Conservation (phyloP, 495 filamentous ascomycete genomes). For the Ramalina intermedia region DNA sequence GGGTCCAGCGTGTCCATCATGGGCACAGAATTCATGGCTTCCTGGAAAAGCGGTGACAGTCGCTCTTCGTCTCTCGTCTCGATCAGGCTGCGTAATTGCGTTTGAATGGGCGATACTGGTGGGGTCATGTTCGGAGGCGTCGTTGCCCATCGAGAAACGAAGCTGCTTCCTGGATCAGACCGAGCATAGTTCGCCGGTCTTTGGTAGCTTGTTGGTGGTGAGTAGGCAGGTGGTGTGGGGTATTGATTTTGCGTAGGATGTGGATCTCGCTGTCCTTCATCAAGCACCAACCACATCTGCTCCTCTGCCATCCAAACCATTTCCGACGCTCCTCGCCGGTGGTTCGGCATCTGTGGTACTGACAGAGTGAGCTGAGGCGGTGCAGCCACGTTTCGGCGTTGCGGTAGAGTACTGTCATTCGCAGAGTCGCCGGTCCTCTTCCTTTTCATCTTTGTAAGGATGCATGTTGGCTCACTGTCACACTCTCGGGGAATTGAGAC, state of each 20-base stretch:
- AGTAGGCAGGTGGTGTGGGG: constrained; percentile 4
- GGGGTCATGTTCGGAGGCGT: constrained; percentile 5
- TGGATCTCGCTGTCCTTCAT: constrained; percentile 4
- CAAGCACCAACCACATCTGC: constrained; percentile 16
- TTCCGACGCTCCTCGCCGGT: constrained; percentile 4
- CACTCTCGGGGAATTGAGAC: constrained; percentile 1
- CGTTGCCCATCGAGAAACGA: neutral
- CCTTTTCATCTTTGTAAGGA: constrained; percentile 12
- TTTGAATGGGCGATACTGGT: constrained; percentile 11
- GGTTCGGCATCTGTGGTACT: constrained; percentile 5
- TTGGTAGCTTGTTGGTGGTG: neutral
- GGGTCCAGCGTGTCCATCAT: constrained; percentile 7
- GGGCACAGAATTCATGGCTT: constrained; percentile 18
- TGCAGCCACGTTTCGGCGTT: constrained; percentile 9
- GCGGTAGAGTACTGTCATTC: constrained; percentile 7
- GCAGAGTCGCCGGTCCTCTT: constrained; percentile 4
- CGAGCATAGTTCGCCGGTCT: constrained; percentile 3
- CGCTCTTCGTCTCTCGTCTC: constrained; percentile 10
- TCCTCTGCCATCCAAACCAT: constrained; percentile 18
- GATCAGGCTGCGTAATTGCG: constrained; percentile 12
- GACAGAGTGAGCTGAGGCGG: constrained; percentile 12
- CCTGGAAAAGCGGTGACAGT: constrained; percentile 15
- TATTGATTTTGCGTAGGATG: neutral
- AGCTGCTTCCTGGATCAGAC: constrained; percentile 8
- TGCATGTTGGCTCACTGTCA: constrained; percentile 11